Percentiles rank a stretch among this genome's conserved stretches.
phyloP scores from a whole-genome alignment of 179 eudicot species.

The Patellifolia procumbens region DNA sequence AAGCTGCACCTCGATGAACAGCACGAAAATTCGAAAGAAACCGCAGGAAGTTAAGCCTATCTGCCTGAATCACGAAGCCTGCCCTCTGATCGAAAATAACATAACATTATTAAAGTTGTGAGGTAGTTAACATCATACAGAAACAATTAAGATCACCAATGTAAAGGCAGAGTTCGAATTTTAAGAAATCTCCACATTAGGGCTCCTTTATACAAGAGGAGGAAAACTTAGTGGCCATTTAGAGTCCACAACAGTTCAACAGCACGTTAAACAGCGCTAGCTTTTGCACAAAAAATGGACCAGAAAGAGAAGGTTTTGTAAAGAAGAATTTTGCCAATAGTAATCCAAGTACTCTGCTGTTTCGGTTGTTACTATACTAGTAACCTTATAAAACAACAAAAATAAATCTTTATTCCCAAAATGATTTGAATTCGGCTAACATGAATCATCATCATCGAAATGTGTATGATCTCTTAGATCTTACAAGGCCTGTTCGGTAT shows the following conservation, averaged over 20 bases:
- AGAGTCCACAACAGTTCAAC: background rate
- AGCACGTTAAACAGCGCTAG: background rate
- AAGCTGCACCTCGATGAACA: constrained; percentile 90
- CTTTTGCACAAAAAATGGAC: background rate
- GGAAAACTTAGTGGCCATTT: background rate
- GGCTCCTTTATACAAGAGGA: too few relatives aligned
- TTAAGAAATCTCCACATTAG: background rate
- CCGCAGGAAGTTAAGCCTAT: constrained; percentile 81
- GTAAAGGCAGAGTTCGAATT: background rate
- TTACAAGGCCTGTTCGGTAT: background rate
- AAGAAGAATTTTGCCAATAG: background rate
- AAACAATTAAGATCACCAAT: background rate
- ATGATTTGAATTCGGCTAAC: too few relatives aligned
- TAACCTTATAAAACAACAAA: too few relatives aligned
- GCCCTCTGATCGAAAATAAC: constrained; percentile 57
- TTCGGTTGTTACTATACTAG: background rate
- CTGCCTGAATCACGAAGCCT: constrained; percentile 82
- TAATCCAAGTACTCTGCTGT: background rate
- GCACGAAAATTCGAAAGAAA: constrained; percentile 89
- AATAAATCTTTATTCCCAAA: too few relatives aligned
- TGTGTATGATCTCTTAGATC: background rate
- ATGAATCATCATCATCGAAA: too few relatives aligned
- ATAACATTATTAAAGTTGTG: constrained; percentile 5
- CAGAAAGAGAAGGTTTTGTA: background rate
- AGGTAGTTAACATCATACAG: background rate